A percentile compares a stretch with the other conserved stretches of the same genome.
Conservation (phyloP, 371 early-diverging fungal genomes). For the Ordospora pajunii region DNA sequence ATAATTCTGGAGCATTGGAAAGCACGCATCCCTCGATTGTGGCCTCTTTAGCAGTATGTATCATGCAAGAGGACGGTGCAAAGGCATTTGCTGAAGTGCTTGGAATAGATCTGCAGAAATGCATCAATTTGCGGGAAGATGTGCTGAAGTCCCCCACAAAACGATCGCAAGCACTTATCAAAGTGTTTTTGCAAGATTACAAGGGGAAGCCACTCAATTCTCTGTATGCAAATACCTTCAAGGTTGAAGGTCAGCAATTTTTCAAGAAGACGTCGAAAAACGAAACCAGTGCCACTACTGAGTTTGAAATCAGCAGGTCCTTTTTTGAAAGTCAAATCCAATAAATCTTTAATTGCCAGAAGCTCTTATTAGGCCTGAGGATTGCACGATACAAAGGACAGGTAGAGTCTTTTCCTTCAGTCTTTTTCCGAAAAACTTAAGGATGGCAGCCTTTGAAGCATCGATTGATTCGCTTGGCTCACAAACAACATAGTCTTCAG, state of each 20-base stretch:
- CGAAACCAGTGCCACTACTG: neutral
- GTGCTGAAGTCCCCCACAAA: conserved; percentile 31
- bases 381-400: neutral
- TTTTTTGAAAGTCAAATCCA: conserved; percentile 5
- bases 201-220: conserved; percentile 44
- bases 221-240: conserved; percentile 33
- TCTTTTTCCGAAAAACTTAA: conserved; percentile 15
- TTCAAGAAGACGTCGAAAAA: conserved; percentile 1
- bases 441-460: conserved; percentile 4
- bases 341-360: neutral
- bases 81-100: conserved; percentile 31
- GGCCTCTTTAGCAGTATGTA: conserved; percentile 29
- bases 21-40: conserved; percentile 30
- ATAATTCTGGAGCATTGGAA: conserved; percentile 33
- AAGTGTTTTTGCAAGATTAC: conserved; percentile 28
- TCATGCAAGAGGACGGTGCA: conserved; percentile 33
- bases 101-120: conserved; percentile 21
- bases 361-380: neutral
- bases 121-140: conserved; percentile 2
- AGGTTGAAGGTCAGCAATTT: conserved; percentile 44
- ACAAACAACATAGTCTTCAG: conserved; percentile 30
- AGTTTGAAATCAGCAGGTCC: conserved; percentile 22
- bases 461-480: neutral
- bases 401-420: neutral
- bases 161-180: conserved; percentile 30